A percentile compares a stretch with the other conserved stretches of the same genome.
Conservation (phyloP, 176 grass and related monocot genomes). For the Eragrostis curvula region DNA sequence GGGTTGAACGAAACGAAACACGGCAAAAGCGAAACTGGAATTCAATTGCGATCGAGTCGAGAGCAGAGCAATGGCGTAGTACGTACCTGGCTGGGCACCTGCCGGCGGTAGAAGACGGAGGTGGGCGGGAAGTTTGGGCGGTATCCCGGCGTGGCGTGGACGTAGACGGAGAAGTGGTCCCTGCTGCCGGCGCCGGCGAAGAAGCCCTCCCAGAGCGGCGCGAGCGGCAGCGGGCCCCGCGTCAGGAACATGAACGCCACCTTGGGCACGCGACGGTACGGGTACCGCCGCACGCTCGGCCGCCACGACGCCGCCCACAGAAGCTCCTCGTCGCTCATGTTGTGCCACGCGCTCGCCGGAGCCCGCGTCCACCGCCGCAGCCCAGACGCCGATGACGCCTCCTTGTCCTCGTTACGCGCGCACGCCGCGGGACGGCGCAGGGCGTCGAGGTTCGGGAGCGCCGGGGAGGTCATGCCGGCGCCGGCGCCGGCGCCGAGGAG, state of each 20-base stretch:
- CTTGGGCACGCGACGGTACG: constrained; percentile 61
- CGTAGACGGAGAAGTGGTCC: constrained; percentile 61
- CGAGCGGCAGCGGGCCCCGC: constrained; percentile 70
- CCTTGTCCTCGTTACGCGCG: not conserved
- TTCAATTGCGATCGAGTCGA: too few relatives aligned
- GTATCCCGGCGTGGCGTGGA: constrained; percentile 75
- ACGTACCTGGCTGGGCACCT: constrained; percentile 82
- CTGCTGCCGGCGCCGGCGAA: constrained; percentile 46
- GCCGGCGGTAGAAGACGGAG: constrained; percentile 76
- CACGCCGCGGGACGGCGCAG: not conserved
- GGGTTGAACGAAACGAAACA: too few relatives aligned
- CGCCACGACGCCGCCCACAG: constrained; percentile 78
- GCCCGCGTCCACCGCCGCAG: constrained; percentile 38
- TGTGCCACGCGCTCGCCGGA: constrained; percentile 58
- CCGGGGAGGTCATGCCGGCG: not conserved
- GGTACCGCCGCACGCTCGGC: constrained; percentile 43
- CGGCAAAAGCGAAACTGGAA: too few relatives aligned
- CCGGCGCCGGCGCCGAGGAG: constrained; percentile 15
- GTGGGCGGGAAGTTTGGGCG: constrained; percentile 45
- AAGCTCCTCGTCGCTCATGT: constrained; percentile 88
- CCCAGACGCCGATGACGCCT: not conserved
- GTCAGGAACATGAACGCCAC: constrained; percentile 98
- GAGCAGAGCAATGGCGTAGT: too few relatives aligned
- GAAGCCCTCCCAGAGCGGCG: constrained; percentile 84
- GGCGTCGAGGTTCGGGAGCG: constrained; percentile 13